Conservation (phyloP, 805 yeast species). For the Geotrichum ghanense region DNA sequence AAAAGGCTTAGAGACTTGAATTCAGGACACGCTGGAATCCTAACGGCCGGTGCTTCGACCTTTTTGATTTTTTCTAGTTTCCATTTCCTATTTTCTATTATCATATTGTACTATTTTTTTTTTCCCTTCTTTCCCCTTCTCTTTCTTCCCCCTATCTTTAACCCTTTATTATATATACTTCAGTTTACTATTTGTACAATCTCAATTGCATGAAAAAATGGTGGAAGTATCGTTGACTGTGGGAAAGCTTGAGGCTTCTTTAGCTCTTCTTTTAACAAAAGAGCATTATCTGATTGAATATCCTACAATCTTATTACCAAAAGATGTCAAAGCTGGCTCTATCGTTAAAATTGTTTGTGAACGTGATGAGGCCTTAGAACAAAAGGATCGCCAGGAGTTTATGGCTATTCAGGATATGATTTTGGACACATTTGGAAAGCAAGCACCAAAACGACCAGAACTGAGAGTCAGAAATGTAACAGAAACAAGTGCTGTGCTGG, state of each 20-base stretch:
- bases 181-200: too few species aligned
- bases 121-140: too few species aligned
- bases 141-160: too few species aligned
- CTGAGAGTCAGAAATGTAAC: constrained; percentile 68
- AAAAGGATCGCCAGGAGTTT: constrained; percentile 46
- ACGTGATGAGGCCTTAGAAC: constrained; percentile 58
- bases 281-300: constrained; percentile 93
- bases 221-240: constrained; percentile 90
- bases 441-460: constrained; percentile 60
- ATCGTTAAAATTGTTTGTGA: constrained; percentile 79
- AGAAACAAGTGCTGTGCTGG: constrained; percentile 88
- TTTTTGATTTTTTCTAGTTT: too few species aligned
- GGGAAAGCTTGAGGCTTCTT: constrained; percentile 89
- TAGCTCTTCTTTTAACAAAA: constrained; percentile 79
- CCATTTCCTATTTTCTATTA: too few species aligned
- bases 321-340: constrained; percentile 85
- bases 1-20: too few species aligned
- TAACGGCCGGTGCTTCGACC: too few species aligned
- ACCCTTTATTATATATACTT: too few species aligned
- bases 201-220: constrained; percentile 34
- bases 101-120: too few species aligned
- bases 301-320: constrained; percentile 88
- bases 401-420: constrained; percentile 62
- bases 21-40: too few species aligned
- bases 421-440: constrained; percentile 56